Percentiles rank a stretch among this genome's conserved stretches.
Evolutionary conservation across 805 yeast species (phyloP).

Genomic region (Yarrowia sp.): DNA sequence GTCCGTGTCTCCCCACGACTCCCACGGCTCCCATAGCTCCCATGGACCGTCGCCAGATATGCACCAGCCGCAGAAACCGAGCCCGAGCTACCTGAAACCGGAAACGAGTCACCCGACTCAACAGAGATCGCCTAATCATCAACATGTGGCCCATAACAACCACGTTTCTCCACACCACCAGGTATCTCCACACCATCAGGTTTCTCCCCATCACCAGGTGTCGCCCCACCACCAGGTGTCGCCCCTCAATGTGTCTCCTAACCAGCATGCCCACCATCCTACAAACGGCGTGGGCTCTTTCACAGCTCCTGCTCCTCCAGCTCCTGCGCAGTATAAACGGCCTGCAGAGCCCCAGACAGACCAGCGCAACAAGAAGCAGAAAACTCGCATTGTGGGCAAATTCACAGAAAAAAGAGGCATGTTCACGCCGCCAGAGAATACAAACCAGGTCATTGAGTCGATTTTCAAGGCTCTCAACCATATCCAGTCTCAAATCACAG

Average conservation of each 20-base stretch:
- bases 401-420: constrained; percentile 17
- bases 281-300: neutral
- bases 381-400: constrained; percentile 20
- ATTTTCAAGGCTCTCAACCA: constrained; percentile 27
- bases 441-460: constrained; percentile 31
- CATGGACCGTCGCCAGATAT: constrained; percentile 13
- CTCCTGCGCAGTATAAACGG: constrained; percentile 3
- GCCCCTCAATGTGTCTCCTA: neutral
- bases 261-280: constrained; percentile 1
- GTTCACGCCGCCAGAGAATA: constrained; percentile 19
- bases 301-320: constrained; percentile 2
- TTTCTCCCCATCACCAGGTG: neutral
- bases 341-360: neutral
- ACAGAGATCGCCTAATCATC: neutral
- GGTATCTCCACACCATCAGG: constrained; percentile 3
- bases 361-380: constrained; percentile 7
- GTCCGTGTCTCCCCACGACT: constrained; percentile 14
- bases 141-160: neutral
- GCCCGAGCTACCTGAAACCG: constrained; percentile 5
- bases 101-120: neutral
- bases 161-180: constrained; percentile 8
- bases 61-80: neutral
- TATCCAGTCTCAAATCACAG: constrained; percentile 31
- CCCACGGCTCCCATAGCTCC: neutral
- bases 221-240: constrained; percentile 9